These are phyloP conservation scores for Monosporascus ibericus DNA, from an alignment of 2,329 filamentous ascomycete genomes.

Conservation along the genomic window DNA sequence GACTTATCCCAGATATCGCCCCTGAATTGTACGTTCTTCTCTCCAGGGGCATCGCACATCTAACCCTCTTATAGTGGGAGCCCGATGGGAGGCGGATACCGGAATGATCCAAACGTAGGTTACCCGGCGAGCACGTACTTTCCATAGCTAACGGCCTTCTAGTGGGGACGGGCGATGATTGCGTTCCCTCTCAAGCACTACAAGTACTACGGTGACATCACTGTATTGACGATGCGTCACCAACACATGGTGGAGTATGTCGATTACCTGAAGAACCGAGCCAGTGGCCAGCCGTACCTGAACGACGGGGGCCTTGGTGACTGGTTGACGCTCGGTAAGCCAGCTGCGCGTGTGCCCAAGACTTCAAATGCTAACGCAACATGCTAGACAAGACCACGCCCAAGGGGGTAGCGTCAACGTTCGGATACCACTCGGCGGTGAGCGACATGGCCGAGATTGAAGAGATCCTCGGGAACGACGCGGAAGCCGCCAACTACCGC, in stretches of 20 bases:
- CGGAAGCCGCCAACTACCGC: not conserved
- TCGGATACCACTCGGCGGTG: slow-evolving; percentile 6
- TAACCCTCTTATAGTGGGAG: not conserved
- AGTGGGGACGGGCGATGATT: slow-evolving; percentile 9
- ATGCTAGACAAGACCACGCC: slow-evolving; percentile 1
- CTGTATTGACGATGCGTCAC: slow-evolving; percentile 1
- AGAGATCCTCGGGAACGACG: slow-evolving; percentile 3
- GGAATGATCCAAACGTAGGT: slow-evolving; percentile 7
- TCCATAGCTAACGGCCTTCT: not conserved
- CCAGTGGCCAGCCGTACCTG: slow-evolving; percentile 1
- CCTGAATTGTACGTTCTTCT: slow-evolving; percentile 5
- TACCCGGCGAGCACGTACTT: not conserved
- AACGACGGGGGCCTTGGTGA: slow-evolving; percentile 9
- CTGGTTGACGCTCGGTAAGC: slow-evolving; percentile 2
- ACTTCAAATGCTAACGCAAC: not conserved
- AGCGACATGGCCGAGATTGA: slow-evolving; percentile 5
- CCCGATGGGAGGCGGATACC: slow-evolving; percentile 5
- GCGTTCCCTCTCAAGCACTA: slow-evolving; percentile 5
- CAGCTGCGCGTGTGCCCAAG: not conserved
- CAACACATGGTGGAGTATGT: slow-evolving; percentile 8
- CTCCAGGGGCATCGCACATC: no score
- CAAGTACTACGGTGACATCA: slow-evolving; percentile 6
- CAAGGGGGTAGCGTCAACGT: slow-evolving; percentile 4
- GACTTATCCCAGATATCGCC: slow-evolving; percentile 6
- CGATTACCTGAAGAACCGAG: slow-evolving; percentile 4